A percentile compares a stretch with the other conserved stretches of the same genome.
phyloP scores from a whole-genome alignment of 2,329 filamentous ascomycete species.

The Nothophaeocryptopus gaeumannii region DNA sequence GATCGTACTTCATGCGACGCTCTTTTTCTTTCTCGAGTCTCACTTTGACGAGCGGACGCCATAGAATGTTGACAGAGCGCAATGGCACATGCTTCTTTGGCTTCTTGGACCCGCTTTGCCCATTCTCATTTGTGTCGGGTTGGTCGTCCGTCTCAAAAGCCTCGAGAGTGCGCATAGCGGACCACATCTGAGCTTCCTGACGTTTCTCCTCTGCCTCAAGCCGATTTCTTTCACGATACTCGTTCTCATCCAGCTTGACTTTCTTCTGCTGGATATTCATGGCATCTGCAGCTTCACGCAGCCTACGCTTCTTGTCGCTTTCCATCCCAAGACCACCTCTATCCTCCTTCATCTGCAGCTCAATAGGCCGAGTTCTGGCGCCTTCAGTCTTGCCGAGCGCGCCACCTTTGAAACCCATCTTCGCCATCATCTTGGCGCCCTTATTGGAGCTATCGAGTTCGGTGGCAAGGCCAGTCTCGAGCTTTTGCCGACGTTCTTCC shows the following conservation, averaged over 20 bases:
- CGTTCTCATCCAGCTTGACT: slow-evolving; percentile 62
- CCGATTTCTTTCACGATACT: slow-evolving; percentile 70
- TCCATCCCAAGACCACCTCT: slow-evolving; percentile 81
- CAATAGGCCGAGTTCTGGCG: slow-evolving; percentile 67
- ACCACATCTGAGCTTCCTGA: slow-evolving; percentile 66
- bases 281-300: slow-evolving; percentile 54
- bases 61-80: slow-evolving; percentile 70
- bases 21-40: slow-evolving; percentile 70
- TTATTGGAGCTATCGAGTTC: slow-evolving; percentile 72
- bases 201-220: slow-evolving; percentile 67
- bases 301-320: slow-evolving; percentile 74
- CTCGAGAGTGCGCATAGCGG: slow-evolving; percentile 81
- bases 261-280: slow-evolving; percentile 54
- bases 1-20: slow-evolving; percentile 60
- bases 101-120: background rate
- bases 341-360: slow-evolving; percentile 72
- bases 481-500: slow-evolving; percentile 67
- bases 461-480: slow-evolving; percentile 73
- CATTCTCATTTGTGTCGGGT: slow-evolving; percentile 18
- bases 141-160: slow-evolving; percentile 61
- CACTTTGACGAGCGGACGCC: slow-evolving; percentile 69
- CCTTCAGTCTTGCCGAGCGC: slow-evolving; percentile 63
- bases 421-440: slow-evolving; percentile 93
- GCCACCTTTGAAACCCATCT: slow-evolving; percentile 82
- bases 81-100: slow-evolving; percentile 15